Base-by-base conservation (phyloP, 148 eudicot species). In the Camellia sinensis region DNA sequence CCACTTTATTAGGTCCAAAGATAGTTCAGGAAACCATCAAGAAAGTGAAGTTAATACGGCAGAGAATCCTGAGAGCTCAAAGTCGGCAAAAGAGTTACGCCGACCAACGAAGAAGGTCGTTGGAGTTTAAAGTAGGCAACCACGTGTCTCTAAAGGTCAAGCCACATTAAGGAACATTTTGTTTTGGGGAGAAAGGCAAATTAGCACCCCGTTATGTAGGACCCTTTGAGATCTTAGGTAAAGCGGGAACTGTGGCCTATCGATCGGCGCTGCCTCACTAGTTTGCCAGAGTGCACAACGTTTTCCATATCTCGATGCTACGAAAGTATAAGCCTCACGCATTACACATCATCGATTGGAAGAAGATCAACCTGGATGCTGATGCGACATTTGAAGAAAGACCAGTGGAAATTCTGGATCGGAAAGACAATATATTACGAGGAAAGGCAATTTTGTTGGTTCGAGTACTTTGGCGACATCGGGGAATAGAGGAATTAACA, bases 121-220 rank as follows among this genome's bases (percentile, higher is more conserved):
- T 60, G 64, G 64, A 60, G 1, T 66, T 66, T 40, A 18, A 66
- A 6, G 2, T n/a, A 19, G 69, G 69, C 5, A 40, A 66, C 13
- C 19, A n/a, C 7, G 44, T 66, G 69, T 66, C 22, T 40, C 5
- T n/a, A n/a, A 19, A 29, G 37, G 69, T 66, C 11, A 18, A 11
- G 21, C 41, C 69, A 4, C 19, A 3, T 4, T 0, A 7, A 18
- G 64, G 64, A 60, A 14, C 13, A 10, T 7, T 18, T 6, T 6
- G 69, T 18, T 66, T 66, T 66, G 69, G 69, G 7, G 22, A 66
- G 12, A 66, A 66, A 66, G 69, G 69, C 7, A 66, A 66, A 66
- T 2, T 66, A 4, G 29, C 13, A 18, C 44, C 69, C 0, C 69
- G 69, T 4, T 66, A 66, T 11, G 21, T 29, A 4, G 69, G 69